Evolutionary conservation across 495 filamentous ascomycete genomes (phyloP).

Genomic region (Extremus antarcticus): DNA sequence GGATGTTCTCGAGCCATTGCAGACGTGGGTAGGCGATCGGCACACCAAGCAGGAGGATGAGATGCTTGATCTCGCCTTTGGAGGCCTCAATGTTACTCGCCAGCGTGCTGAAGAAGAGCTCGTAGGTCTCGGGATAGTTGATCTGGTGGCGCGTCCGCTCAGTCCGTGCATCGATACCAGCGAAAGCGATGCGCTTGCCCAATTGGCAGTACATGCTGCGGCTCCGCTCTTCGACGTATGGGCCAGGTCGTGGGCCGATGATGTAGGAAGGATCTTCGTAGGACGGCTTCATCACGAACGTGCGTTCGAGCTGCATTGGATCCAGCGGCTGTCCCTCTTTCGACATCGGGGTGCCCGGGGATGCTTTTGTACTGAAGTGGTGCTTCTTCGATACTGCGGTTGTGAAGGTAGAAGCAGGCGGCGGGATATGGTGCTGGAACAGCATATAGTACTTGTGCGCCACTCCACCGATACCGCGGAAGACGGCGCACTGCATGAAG

Average conservation of each 20-base stretch:
- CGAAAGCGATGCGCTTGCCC: slow-evolving; percentile 73
- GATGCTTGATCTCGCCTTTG: slow-evolving; percentile 58
- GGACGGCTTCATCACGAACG: slow-evolving; percentile 52
- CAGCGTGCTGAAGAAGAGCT: slow-evolving; percentile 64
- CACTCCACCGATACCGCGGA: slow-evolving; percentile 78
- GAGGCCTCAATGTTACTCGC: slow-evolving; percentile 48
- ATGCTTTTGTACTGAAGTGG: slow-evolving; percentile 44
- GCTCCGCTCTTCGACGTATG: slow-evolving; percentile 70
- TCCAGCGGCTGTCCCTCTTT: slow-evolving; percentile 35
- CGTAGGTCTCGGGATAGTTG: slow-evolving; percentile 83
- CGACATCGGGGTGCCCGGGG: slow-evolving; percentile 24
- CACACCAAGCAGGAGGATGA: slow-evolving; percentile 79
- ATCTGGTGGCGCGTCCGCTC: slow-evolving; percentile 88
- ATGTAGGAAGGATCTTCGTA: slow-evolving; percentile 65
- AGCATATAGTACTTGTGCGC: slow-evolving; percentile 61
- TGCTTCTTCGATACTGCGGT: slow-evolving; percentile 51
- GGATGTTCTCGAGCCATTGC: slow-evolving; percentile 84
- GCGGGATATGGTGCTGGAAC: slow-evolving; percentile 85
- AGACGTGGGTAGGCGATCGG: slow-evolving; percentile 92
- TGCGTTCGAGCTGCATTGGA: slow-evolving; percentile 53
- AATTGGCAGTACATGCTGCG: slow-evolving; percentile 72
- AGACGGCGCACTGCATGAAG: slow-evolving; percentile 87
- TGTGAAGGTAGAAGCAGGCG: slow-evolving; percentile 72
- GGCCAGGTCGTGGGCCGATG: slow-evolving; percentile 61
- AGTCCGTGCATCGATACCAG: slow-evolving; percentile 81